These are phyloP conservation scores for Penicillium brasilianum DNA, from an alignment of 2,329 filamentous ascomycete species.

Conservation along the genomic window DNA sequence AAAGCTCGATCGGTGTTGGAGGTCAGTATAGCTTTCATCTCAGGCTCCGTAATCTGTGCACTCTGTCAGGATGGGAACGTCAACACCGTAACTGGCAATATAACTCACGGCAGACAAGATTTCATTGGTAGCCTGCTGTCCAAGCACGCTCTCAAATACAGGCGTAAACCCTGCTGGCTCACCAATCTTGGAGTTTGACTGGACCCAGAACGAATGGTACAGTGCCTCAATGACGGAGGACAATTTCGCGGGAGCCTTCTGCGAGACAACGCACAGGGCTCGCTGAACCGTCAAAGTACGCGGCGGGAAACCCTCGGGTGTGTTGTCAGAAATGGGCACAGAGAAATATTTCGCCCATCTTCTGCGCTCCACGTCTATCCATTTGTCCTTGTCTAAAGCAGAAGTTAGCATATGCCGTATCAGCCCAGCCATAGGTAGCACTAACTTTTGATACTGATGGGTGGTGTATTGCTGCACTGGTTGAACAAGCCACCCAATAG, in stretches of 20 bases:
- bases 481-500: constrained; percentile 66
- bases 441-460: constrained; percentile 62
- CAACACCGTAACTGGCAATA: background rate
- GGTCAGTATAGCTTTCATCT: constrained; percentile 54
- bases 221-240: constrained; percentile 51
- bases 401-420: background rate
- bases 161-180: constrained; percentile 52
- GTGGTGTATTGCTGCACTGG: constrained; percentile 58
- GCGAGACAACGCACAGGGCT: constrained; percentile 55
- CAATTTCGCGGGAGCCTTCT: constrained; percentile 50
- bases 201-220: constrained; percentile 59
- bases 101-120: constrained; percentile 49
- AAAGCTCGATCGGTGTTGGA: constrained; percentile 59
- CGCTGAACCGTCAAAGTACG: constrained; percentile 59
- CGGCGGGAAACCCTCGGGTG: constrained; percentile 59
- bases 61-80: background rate
- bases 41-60: constrained; percentile 27
- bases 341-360: constrained; percentile 61
- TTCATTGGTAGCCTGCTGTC: constrained; percentile 49
- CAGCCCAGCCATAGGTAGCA: background rate
- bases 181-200: constrained; percentile 50
- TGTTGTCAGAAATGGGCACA: constrained; percentile 55
- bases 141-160: constrained; percentile 54
- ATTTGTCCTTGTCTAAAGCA: constrained; percentile 62
- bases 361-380: constrained; percentile 58